Conservation (phyloP, 495 filamentous ascomycete genomes). For the Friedmanniomyces endolithicus region DNA sequence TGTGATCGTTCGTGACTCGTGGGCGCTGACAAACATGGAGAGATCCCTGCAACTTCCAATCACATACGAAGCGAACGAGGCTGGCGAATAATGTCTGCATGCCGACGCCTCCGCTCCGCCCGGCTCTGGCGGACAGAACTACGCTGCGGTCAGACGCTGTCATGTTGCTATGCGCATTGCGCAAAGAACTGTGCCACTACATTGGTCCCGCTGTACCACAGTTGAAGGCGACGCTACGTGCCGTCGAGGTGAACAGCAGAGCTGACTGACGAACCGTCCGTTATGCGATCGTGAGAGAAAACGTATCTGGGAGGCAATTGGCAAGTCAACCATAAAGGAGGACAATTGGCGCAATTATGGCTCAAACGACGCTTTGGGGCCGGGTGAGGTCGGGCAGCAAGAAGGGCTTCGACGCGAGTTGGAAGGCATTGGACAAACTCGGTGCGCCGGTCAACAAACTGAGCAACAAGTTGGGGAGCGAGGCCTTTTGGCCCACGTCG, state of each 20-base stretch:
- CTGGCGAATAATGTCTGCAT: background rate
- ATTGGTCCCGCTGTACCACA: too few species aligned
- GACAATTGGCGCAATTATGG: constrained; percentile 4
- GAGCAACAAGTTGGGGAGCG: constrained; percentile 58
- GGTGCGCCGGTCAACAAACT: constrained; percentile 59
- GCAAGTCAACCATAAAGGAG: background rate
- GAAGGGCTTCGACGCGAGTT: constrained; percentile 38
- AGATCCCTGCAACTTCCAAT: too few species aligned
- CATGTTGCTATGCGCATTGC: too few species aligned
- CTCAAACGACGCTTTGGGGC: constrained; percentile 21
- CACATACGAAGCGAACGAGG: background rate
- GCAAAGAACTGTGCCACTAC: background rate
- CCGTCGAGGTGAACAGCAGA: too few species aligned
- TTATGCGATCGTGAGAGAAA: background rate
- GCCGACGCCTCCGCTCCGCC: background rate
- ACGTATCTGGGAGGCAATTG: background rate
- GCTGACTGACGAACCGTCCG: background rate
- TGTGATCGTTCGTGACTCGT: too few species aligned
- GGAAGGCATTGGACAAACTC: constrained; percentile 36
- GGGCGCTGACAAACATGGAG: too few species aligned
- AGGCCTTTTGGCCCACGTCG: constrained; percentile 71
- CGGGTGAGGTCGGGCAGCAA: constrained; percentile 35
- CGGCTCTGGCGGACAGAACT: background rate
- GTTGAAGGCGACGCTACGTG: too few species aligned
- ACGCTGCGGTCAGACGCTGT: background rate